Conservation (phyloP, 441 rosid genomes). For the Melastoma candidum region DNA sequence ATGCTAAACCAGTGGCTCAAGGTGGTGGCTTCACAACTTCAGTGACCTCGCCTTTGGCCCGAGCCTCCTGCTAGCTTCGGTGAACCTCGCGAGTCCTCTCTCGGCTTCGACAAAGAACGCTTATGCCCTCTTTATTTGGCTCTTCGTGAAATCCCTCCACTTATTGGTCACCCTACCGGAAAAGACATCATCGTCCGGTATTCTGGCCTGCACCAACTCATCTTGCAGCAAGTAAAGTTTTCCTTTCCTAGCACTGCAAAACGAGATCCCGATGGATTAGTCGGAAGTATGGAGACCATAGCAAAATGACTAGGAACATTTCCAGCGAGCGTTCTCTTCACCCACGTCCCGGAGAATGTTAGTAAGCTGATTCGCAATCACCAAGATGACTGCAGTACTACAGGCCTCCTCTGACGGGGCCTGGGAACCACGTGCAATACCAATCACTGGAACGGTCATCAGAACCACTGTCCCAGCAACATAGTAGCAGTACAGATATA, state of each 20-base stretch:
- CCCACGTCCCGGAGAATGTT: slow-evolving; percentile 90
- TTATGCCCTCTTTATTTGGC: slow-evolving; percentile 76
- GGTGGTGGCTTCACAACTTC: slow-evolving; percentile 25
- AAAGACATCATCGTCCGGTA: slow-evolving; percentile 75
- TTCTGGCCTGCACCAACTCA: slow-evolving; percentile 62
- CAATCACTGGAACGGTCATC: slow-evolving; percentile 91
- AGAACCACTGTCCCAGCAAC: slow-evolving; percentile 88
- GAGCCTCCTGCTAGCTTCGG: slow-evolving; percentile 79
- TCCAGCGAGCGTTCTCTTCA: slow-evolving; percentile 52
- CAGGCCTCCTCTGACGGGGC: slow-evolving; percentile 65
- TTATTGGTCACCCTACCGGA: slow-evolving; percentile 61
- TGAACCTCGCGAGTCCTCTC: slow-evolving; percentile 67
- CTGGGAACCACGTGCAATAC: slow-evolving; percentile 66
- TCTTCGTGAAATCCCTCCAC: slow-evolving; percentile 80
- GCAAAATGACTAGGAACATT: background rate
- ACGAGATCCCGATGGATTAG: background rate
- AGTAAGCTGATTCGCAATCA: slow-evolving; percentile 82
- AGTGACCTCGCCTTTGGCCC: slow-evolving; percentile 22
- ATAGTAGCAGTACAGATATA: slow-evolving; percentile 81
- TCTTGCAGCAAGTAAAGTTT: slow-evolving; percentile 79
- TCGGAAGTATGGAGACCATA: too few relatives aligned
- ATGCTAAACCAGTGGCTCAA: too few relatives aligned
- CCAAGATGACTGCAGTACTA: slow-evolving; percentile 74
- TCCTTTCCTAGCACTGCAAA: slow-evolving; percentile 67
- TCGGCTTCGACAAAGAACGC: slow-evolving; percentile 79